Conservation (phyloP, 2,329 filamentous ascomycete species). For the Ilyonectria robusta region DNA sequence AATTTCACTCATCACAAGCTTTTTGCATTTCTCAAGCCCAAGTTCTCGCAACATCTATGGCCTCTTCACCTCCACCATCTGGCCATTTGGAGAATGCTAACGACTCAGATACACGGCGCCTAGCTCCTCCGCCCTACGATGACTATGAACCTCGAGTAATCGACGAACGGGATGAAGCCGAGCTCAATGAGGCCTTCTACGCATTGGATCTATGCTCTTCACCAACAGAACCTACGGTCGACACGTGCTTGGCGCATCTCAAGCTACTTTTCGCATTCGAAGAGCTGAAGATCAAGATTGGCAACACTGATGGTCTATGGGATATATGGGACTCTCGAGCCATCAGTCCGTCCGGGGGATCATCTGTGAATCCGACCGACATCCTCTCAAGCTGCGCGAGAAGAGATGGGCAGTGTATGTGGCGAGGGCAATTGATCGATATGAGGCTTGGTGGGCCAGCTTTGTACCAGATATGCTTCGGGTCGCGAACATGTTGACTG, state of each 20-base stretch:
- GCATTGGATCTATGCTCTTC: neutral
- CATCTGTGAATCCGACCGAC: neutral
- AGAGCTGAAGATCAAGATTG: conserved; percentile 71
- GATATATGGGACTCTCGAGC: conserved; percentile 63
- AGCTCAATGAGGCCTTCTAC: neutral
- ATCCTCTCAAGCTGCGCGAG: conserved; percentile 66
- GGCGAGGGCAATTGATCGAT: conserved; percentile 72
- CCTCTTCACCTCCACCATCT: neutral
- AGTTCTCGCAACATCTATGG: neutral
- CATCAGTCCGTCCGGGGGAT: neutral
- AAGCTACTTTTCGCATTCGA: conserved; percentile 76
- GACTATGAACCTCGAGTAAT: neutral
- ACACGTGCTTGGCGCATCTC: conserved; percentile 62
- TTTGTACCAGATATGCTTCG: conserved; percentile 1
- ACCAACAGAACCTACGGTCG: neutral
- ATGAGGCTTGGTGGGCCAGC: conserved; percentile 69
- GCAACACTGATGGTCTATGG: conserved; percentile 71
- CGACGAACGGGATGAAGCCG: neutral
- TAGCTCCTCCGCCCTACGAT: neutral
- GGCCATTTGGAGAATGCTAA: too few relatives aligned
- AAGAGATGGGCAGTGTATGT: conserved; percentile 78
- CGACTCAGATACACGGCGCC: neutral
- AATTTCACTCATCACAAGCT: neutral
- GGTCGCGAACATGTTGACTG: neutral
- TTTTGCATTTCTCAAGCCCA: neutral